These are phyloP conservation scores for Prunus yedoensis DNA, from an alignment of 331 rosid genomes.

Conservation along the genomic window DNA sequence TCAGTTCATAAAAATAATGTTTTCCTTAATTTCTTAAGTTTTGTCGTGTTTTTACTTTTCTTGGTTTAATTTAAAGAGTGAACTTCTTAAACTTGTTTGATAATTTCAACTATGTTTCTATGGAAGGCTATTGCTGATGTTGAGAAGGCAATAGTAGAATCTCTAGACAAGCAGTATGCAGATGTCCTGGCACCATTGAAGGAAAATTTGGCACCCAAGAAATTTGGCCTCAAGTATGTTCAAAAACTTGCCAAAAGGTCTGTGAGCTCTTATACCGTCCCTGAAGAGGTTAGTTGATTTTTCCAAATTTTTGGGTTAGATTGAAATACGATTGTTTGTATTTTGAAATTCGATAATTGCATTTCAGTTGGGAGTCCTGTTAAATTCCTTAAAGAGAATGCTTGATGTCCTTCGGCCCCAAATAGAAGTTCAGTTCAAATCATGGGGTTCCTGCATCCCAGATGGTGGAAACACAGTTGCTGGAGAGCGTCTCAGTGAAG, in stretches of 20 bases:
- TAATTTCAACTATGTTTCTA: slow-evolving; percentile 2
- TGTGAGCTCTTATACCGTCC: slow-evolving; percentile 59
- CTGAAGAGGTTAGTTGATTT: slow-evolving; percentile 74
- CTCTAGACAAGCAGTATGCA: slow-evolving; percentile 93
- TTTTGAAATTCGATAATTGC: slow-evolving; percentile 17
- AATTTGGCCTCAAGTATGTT: slow-evolving; percentile 92
- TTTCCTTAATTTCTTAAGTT: background rate
- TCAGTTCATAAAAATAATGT: background rate
- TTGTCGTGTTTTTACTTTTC: background rate
- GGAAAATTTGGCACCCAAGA: slow-evolving; percentile 81
- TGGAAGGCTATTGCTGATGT: slow-evolving; percentile 83
- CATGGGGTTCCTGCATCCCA: slow-evolving; percentile 95
- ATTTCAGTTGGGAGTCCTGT: slow-evolving; percentile 79
- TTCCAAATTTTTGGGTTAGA: slow-evolving; percentile 7
- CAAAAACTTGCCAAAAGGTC: slow-evolving; percentile 90
- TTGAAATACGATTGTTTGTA: slow-evolving; percentile 2
- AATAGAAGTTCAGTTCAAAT: slow-evolving; percentile 80
- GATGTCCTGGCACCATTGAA: slow-evolving; percentile 87
- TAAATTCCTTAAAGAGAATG: slow-evolving; percentile 95
- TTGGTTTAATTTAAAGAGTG: background rate
- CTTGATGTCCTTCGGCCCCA: slow-evolving; percentile 80
- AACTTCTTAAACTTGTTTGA: background rate
- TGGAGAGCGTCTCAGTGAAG: slow-evolving; percentile 98
- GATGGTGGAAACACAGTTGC: slow-evolving; percentile 76
- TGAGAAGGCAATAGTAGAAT: slow-evolving; percentile 84